Base-by-base conservation (phyloP, 805 yeast genomes). In the Suhomyces pyralidae region DNA sequence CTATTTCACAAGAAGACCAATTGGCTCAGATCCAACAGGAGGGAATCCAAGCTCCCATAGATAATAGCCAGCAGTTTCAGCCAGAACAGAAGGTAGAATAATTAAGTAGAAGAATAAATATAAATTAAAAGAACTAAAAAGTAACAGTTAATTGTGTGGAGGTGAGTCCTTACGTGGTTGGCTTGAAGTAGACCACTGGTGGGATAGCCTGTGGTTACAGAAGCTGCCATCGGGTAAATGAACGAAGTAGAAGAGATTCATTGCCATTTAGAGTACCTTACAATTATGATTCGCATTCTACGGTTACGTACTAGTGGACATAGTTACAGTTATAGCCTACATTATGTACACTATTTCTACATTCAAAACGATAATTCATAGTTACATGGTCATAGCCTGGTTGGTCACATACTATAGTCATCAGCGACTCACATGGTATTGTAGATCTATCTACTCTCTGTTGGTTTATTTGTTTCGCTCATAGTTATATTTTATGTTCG, bases 31-130 rank as follows among this genome's bases (percentile, higher is more conserved):
- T 66, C 22, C 67, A 61, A 46, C 68, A 66, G 48, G 63, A 64
- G 51, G 70, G 66, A 6, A 64, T 61, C 50, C 67, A 61, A 32
- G 68, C 66, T n/a, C 63, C 62, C n/a, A 45, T 58, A 48, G 38
- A 49, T n/a, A 49, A 46, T 32, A 42, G 43, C 22, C 25, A 24
- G 15, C 48, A 45, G 17, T 45, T 45, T 20, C 49, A 51, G 40
- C 58, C 53, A 20, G 53, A 49, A 40, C 61, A 57, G 42, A 55
- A 53, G 49, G 61, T 55, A 14, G 60, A 57, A 43, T 58, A 53
- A 45, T 20, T 40, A 17, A n/a, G 43, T n/a, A 32, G 17, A 30
- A 32, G 36, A 14, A 32, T 5, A 32, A 32, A 32, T 3, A n/a
- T n/a, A 7, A n/a, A n/a, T 22, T n/a, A n/a, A 22, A 22, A 4